Evolutionary conservation across 148 eudicot species (phyloP), one percentile per base, ranked within the genome.

Genomic region (Pharnaceum exiguum): DNA sequence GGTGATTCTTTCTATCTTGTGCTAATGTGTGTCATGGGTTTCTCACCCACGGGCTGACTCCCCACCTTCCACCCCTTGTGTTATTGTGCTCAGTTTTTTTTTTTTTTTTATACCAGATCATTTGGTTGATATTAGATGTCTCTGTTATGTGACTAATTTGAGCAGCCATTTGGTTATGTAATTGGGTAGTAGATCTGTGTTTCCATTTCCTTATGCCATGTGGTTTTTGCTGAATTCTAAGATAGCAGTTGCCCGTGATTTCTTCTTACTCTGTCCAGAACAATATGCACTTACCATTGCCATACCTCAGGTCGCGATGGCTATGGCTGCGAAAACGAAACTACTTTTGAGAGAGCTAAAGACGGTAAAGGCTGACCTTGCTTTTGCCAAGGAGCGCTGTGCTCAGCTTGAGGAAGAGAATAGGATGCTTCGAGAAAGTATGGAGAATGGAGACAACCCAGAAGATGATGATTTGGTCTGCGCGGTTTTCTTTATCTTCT

Each of bases 391-490:
- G 63, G 93, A 89, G 70, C 86, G 96, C 10, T 85, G 93, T 63
- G 82, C 78, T 62, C 93, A 85, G 79, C 84, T 89, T 30, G 96
- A 89, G 75, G 96, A 89, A 51, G 96, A 85, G 69, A 85, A 89
- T 65, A 76, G 67, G 71, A 58, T 82, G 22, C 68, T 89, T 21
- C 75, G 89, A 60, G 89, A 82, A 57, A 71, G 84, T 68, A 58
- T 79, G 65, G 89, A 75, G 48, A 79, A 85, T 16, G 96, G 96
- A 25, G 84, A 73, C 69, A 65, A 59, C 74, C 76, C 79, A 6
- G 96, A 82, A 60, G 96, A 89, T 61, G 93, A 89, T 75, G 93
- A 89, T 65, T 47, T 89, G 83, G 96, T 89, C 50, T 51, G 59
- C 47, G 31, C 36, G 59, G 17, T 35, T 5, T 4, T 23, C 26